Evolutionary conservation across 768 basidiomycete species (phyloP).

Genomic region (Tubosaeta brunneosetosa): DNA sequence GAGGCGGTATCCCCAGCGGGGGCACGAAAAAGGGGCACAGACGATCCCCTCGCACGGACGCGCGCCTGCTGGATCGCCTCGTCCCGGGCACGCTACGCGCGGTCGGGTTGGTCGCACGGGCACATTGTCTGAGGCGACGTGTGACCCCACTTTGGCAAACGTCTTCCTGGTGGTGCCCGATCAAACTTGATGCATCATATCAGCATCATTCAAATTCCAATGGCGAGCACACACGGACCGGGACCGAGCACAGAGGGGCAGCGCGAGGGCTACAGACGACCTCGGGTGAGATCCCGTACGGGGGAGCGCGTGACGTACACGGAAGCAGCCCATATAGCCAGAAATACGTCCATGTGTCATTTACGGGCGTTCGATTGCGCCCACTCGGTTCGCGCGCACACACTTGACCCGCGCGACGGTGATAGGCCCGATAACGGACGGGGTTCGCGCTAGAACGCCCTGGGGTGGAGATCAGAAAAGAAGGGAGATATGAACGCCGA

Average conservation of each 20-base stretch:
- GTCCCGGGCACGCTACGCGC: no score
- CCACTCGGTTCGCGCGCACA: background rate
- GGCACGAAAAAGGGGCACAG: no score
- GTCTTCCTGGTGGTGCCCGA: background rate
- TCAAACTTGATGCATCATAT: background rate
- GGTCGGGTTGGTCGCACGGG: no score
- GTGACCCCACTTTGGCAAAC: background rate
- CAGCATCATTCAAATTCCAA: background rate
- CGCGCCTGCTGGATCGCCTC: no score
- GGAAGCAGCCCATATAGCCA: background rate
- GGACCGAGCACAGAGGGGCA: background rate
- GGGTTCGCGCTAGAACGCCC: background rate
- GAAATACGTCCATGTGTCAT: background rate
- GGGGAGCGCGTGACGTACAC: background rate
- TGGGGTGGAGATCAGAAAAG: background rate
- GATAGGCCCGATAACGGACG: background rate
- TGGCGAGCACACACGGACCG: background rate
- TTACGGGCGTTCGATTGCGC: background rate
- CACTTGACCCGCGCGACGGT: background rate
- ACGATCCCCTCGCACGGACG: background rate
- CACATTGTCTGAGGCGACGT: no score
- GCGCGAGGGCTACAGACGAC: background rate
- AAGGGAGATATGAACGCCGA: slow-evolving; percentile 24
- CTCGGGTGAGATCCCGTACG: background rate
- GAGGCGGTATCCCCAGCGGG: no score